A percentile compares a stretch with the other conserved stretches of the same genome.
Conservation (phyloP, 768 basidiomycete species). For the Suillus placidus region DNA sequence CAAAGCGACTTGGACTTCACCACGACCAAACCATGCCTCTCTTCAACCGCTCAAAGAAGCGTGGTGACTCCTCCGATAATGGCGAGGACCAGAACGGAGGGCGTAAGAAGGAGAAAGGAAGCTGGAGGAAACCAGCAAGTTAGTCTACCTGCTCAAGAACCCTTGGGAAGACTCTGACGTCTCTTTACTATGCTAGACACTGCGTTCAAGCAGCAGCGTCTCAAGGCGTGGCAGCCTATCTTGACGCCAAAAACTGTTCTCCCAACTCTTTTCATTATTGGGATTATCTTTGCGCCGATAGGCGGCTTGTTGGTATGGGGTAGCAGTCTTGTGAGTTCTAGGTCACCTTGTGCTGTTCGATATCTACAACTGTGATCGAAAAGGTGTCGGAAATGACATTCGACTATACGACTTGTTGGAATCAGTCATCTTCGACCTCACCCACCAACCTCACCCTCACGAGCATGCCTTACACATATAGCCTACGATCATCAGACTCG, state of each 20-base stretch:
- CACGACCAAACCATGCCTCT: conserved; percentile 52
- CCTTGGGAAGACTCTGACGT: conserved; percentile 17
- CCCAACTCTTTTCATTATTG: conserved; percentile 94
- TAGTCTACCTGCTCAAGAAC: conserved; percentile 28
- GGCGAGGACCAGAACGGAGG: conserved; percentile 48
- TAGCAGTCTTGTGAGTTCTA: conserved; percentile 56
- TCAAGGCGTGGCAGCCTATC: conserved; percentile 99
- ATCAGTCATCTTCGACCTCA: conserved; percentile 41
- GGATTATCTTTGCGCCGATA: conserved; percentile 93
- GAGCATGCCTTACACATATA: conserved; percentile 65
- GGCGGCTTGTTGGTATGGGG: conserved; percentile 96
- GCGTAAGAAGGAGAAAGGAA: conserved; percentile 80
- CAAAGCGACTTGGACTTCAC: conserved; percentile 19
- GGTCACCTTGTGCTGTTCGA: conserved; percentile 17
- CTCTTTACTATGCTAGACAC: conserved; percentile 61
- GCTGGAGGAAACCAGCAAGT: conserved; percentile 87
- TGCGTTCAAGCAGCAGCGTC: conserved; percentile 98
- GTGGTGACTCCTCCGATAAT: conserved; percentile 34
- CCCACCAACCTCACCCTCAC: conserved; percentile 42
- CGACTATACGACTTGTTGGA: conserved; percentile 94
- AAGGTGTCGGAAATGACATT: conserved; percentile 92
- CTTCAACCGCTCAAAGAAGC: conserved; percentile 55
- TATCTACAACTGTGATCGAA: conserved; percentile 12
- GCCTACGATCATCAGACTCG: conserved; percentile 62
- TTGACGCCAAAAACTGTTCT: conserved; percentile 97